Base-by-base conservation (phyloP, 257 asterid genomes). In the Forsythia suspensa region DNA sequence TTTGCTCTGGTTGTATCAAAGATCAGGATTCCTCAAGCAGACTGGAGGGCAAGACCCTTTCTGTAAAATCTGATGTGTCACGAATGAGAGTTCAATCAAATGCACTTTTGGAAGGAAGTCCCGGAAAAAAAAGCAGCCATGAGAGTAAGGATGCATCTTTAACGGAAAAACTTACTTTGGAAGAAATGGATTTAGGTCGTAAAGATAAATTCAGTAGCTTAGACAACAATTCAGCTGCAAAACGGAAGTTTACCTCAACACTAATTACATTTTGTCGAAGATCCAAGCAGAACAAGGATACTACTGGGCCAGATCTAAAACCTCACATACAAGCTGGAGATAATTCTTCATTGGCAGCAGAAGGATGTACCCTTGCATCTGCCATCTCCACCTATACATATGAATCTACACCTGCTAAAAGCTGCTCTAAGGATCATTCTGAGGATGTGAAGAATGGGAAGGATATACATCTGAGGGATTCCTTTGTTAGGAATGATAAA, bases 231-330 rank as follows among this genome's bases (percentile, higher is more conserved):
- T 70, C 76, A 75, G 72, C 48, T 73, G 21, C 46, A 24, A 78
- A 84, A 76, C 80, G 89, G 55, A 90, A 82, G 85, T 78, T 61
- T 39, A 7, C 68, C 76, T 77, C 90, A 0, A 75, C 86, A 18
- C 77, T 89, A 59, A 80, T 88, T 73, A 92, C 90, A 78, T 92
- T 86, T 80, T 48, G 77, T 74, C 85, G 97, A 81, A 87, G 94
- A 82, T 77, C 82, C 79, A 90, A 92, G 85, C 82, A 82, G 74
- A 84, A 75, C 11, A 81, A 55, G 79, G 84, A 79, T 73, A 61
- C 21, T 8, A 52, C 78, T 71, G 57, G 18, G n/a, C 75, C 79
- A 51, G 66, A 41, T 42, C n/a, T n/a, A 34, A 70, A 78, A 48
- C 42, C 71, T 43, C 20, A 24, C 40, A 39, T 70, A 29, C 76